These are phyloP conservation scores for Collybia mongolica DNA, from an alignment of 768 basidiomycete species.

Conservation along the genomic window DNA sequence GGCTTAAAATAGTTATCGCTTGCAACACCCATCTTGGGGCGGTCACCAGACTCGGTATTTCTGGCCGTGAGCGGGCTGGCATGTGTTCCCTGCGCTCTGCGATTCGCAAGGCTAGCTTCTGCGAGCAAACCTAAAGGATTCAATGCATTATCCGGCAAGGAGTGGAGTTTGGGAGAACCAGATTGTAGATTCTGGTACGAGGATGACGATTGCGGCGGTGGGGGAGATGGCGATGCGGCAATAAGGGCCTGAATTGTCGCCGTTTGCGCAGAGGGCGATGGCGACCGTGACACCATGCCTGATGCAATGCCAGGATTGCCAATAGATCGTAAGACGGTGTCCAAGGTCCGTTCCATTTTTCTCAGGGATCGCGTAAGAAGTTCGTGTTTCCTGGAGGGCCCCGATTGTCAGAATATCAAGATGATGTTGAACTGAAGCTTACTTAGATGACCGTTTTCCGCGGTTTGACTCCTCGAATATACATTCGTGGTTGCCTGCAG, in stretches of 20 bases:
- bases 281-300: conserved; percentile 80
- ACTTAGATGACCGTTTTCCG: conserved; percentile 88
- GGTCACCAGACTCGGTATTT: conserved; percentile 31
- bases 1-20: conserved; percentile 92
- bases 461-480: conserved; percentile 97
- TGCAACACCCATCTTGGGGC: conserved; percentile 71
- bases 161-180: conserved; percentile 84
- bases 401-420: conserved; percentile 23
- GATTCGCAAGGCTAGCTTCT: conserved; percentile 81
- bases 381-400: conserved; percentile 74
- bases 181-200: conserved; percentile 28
- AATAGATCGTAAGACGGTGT: conserved; percentile 86
- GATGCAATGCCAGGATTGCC: conserved; percentile 79
- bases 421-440: conserved; percentile 19
- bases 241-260: conserved; percentile 59
- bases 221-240: conserved; percentile 48
- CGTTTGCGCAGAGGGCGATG: conserved; percentile 62
- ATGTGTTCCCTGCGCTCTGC: conserved; percentile 52
- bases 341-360: conserved; percentile 92
- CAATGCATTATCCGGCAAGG: conserved; percentile 86
- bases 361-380: conserved; percentile 75
- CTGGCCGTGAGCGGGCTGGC: conserved; percentile 39
- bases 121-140: conserved; percentile 93
- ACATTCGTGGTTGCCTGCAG: conserved; percentile 80
- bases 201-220: conserved; percentile 36